These are phyloP conservation scores for Sporothrix globosa DNA, from an alignment of 2,329 filamentous ascomycete genomes.

Conservation along the genomic window DNA sequence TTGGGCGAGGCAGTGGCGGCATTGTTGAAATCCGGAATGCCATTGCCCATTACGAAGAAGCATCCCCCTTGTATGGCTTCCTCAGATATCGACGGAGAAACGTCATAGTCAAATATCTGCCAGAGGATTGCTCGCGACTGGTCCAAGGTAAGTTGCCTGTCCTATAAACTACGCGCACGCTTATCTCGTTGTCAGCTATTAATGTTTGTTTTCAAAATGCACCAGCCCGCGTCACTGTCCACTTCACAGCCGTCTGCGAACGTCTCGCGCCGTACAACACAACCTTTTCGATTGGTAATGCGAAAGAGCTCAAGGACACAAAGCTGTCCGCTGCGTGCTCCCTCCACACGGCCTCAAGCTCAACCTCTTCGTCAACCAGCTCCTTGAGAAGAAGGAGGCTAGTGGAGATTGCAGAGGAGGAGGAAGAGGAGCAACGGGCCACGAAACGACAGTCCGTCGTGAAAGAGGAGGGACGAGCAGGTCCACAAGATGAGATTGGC, in stretches of 20 bases:
- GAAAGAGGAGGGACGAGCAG: conserved; percentile 49
- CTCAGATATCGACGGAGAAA: conserved; percentile 87
- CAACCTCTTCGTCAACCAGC: conserved; percentile 81
- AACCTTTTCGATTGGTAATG: conserved; percentile 72
- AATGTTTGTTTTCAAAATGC: neutral
- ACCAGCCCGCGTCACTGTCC: conserved; percentile 77
- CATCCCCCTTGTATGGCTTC: conserved; percentile 88
- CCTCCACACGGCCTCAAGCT: conserved; percentile 83
- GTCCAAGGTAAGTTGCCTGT: conserved; percentile 75
- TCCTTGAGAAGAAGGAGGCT: conserved; percentile 76
- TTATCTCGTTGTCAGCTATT: neutral
- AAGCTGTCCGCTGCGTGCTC: conserved; percentile 87
- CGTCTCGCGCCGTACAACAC: conserved; percentile 85
- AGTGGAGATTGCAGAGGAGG: conserved; percentile 91
- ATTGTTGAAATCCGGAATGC: conserved; percentile 80
- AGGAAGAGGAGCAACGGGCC: conserved; percentile 67
- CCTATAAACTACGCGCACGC: neutral
- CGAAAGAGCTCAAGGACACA: conserved; percentile 83
- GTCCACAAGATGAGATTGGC: conserved; percentile 39
- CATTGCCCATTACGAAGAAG: conserved; percentile 78
- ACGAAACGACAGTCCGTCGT: conserved; percentile 62
- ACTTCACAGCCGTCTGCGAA: conserved; percentile 69
- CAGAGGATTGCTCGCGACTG: conserved; percentile 85
- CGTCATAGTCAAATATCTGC: conserved; percentile 89
- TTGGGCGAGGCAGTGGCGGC: conserved; percentile 76